phyloP scores from a whole-genome alignment of 768 basidiomycete species.

The Sistotremastrum suecicum region DNA sequence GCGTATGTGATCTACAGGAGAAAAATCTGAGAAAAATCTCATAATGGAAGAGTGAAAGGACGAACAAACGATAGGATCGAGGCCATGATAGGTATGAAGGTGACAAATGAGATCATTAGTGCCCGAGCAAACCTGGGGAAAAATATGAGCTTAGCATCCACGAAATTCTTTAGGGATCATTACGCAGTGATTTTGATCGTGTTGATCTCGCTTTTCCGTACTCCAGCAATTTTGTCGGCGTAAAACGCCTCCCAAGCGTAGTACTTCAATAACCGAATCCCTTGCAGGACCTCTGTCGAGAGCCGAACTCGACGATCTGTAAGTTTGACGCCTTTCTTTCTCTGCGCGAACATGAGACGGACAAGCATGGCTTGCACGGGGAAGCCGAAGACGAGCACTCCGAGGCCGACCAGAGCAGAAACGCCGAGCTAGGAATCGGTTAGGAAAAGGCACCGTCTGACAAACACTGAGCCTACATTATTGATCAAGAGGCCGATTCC shows the following conservation, averaged over 20 bases:
- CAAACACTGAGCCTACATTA: conserved; percentile 25
- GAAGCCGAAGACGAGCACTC: conserved; percentile 39
- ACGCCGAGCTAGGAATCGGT: conserved; percentile 35
- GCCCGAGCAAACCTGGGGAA: conserved; percentile 13
- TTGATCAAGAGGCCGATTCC: conserved; percentile 48
- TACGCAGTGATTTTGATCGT: conserved; percentile 15
- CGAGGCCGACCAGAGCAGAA: conserved; percentile 54
- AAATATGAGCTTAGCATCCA: conserved; percentile 3
- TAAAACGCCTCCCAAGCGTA: conserved; percentile 49
- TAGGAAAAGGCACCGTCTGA: background rate
- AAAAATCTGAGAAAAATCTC: background rate
- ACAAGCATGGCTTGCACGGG: conserved; percentile 44
- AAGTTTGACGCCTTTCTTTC: conserved; percentile 42
- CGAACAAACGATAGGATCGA: conserved; percentile 38
- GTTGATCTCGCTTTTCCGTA: conserved; percentile 16
- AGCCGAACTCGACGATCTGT: conserved; percentile 56
- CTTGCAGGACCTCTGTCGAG: conserved; percentile 52
- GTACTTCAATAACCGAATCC: conserved; percentile 50
- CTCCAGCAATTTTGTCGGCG: conserved; percentile 23
- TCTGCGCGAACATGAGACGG: conserved; percentile 35
- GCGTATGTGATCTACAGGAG: conserved; percentile 44
- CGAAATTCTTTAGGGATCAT: conserved; percentile 6
- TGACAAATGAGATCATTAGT: conserved; percentile 27
- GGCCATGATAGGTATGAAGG: conserved; percentile 37
- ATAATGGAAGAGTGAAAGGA: background rate